phyloP scores from a whole-genome alignment of 306 rosid species.

The Rubus parviflorus region DNA sequence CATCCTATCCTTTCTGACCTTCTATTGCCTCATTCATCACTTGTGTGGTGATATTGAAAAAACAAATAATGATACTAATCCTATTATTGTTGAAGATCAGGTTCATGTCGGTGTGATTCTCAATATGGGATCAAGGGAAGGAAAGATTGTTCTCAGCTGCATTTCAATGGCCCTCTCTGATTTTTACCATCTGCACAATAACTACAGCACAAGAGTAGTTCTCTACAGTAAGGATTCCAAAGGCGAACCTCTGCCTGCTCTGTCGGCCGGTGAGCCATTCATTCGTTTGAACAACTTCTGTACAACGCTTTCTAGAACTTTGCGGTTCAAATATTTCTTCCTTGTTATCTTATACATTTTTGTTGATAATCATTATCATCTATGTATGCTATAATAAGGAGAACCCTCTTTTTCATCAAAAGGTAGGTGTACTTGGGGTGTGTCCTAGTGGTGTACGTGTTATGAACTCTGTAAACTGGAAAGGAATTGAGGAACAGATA shows the following conservation, averaged over 20 bases:
- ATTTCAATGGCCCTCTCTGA: conserved; percentile 16
- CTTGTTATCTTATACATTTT: too few relatives aligned
- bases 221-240: conserved; percentile 20
- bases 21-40: background rate
- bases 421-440: too few relatives aligned
- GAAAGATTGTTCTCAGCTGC: conserved; percentile 10
- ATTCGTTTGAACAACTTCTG: background rate
- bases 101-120: conserved; percentile 13
- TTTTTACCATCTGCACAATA: conserved; percentile 6
- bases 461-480: too few relatives aligned
- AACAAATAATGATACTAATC: background rate
- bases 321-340: too few relatives aligned
- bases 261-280: background rate
- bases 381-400: too few relatives aligned
- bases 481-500: too few relatives aligned
- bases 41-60: background rate
- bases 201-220: conserved; percentile 19
- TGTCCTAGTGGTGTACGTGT: too few relatives aligned
- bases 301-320: too few relatives aligned
- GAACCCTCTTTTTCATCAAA: too few relatives aligned
- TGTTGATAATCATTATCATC: too few relatives aligned
- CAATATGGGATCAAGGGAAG: conserved; percentile 23
- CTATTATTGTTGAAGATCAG: background rate
- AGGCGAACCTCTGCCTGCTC: conserved; percentile 12
- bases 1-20: background rate